Evolutionary conservation across 371 early-diverging fungal species (phyloP), one percentile per base, ranked within the genome.

Genomic region (Blastocladiella emersonii): DNA sequence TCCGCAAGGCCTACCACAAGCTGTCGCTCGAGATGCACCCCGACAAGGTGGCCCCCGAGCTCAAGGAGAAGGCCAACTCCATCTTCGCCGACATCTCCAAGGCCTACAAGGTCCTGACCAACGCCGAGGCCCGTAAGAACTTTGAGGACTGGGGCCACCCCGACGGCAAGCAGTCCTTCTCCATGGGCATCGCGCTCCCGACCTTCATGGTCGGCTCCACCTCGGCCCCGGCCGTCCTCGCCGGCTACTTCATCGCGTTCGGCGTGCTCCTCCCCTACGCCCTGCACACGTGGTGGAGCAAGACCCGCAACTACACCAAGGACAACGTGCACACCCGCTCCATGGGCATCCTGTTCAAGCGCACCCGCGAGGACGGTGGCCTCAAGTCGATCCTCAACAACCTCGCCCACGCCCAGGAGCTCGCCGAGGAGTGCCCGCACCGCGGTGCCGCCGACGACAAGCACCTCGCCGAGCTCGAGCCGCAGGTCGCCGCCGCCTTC

Each of bases 111-210:
- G 87, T 87, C 79, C 77, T 97, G 71, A 97, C 97, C 4, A 90
- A 97, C 71, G 90, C 91, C 15, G 92, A 84, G 64, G 86, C 87
- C 3, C 82, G 91, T 63, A 84, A 84, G 68, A 91, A 90, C 72
- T 97, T 85, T 75, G 94, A 93, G 66, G 89, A 95, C 72, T 93
- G 81, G 65, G 97, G 97, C 56, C 91, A 96, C 71, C 96, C 98
- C 23, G 98, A 97, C 72, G 98, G 98, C 34, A 90, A 85, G 67
- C 86, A 88, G 73, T 84, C 91, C n/a, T 83, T 86, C 63, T 79
- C 87, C 34, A 85, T 93, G 80, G 95, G 96, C 57, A 90, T 97
- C 65, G 98, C 98, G 2, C 82, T 97, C 39, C 98, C 98, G 23
- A 79, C 82, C 56, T 86, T 87, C 74, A 75, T 98, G 25, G 91